Percentiles rank a stretch among this genome's conserved stretches.
phyloP scores from a whole-genome alignment of 208 protist species.

The Porcisia deanei region DNA sequence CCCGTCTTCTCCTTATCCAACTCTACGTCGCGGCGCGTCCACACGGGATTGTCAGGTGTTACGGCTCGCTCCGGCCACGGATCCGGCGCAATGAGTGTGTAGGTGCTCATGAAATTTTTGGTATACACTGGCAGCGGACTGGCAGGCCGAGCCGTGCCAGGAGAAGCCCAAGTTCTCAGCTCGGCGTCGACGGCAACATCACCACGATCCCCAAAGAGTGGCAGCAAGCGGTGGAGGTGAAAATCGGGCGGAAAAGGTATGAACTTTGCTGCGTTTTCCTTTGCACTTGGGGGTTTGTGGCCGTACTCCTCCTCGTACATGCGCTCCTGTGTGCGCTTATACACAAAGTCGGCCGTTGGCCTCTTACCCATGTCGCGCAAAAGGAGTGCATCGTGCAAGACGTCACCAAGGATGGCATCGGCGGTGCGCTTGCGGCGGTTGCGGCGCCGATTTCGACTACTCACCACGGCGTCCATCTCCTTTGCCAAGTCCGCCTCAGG shows the following conservation, averaged over 20 bases:
- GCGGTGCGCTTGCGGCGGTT: constrained; percentile 60
- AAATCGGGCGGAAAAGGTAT: constrained; percentile 80
- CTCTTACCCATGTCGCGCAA: constrained; percentile 84
- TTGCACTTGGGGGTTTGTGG: constrained; percentile 62
- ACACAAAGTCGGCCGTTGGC: constrained; percentile 78
- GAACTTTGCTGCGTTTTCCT: constrained; percentile 68
- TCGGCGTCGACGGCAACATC: not conserved
- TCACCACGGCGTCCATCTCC: constrained; percentile 27
- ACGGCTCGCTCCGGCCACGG: constrained; percentile 82
- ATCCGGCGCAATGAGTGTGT: constrained; percentile 44
- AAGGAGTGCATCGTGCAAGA: constrained; percentile 77
- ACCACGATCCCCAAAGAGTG: constrained; percentile 22
- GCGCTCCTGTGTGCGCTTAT: constrained; percentile 83
- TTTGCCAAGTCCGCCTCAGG: not conserved
- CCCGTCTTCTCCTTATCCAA: constrained; percentile 43
- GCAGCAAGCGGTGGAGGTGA: constrained; percentile 59
- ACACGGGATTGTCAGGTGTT: constrained; percentile 78
- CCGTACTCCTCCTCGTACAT: constrained; percentile 88
- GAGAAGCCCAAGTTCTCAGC: not conserved
- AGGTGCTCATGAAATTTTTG: constrained; percentile 40
- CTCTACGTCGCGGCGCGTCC: constrained; percentile 47
- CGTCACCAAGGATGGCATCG: constrained; percentile 79
- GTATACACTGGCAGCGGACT: constrained; percentile 9
- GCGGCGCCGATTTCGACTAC: constrained; percentile 36
- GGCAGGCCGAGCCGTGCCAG: not conserved